These are phyloP conservation scores for Comarum palustre DNA, from an alignment of 306 rosid genomes.

Conservation along the genomic window DNA sequence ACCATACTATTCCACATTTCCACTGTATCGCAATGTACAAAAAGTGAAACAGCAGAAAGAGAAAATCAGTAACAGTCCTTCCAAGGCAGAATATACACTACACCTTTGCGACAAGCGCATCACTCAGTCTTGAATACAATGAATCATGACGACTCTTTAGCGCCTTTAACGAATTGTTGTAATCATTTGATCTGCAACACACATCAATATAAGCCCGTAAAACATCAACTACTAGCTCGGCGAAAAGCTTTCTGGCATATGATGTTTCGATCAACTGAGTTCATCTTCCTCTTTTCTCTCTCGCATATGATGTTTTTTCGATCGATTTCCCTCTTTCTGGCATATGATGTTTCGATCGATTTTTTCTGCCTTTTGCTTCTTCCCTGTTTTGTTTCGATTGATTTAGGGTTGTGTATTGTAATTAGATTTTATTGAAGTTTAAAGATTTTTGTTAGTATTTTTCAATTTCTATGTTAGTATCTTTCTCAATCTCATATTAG, in stretches of 20 bases:
- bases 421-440: too few relatives aligned
- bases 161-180: constrained; percentile 46
- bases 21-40: not conserved
- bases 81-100: constrained; percentile 27
- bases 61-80: not conserved
- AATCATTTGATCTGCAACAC: constrained; percentile 56
- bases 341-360: too few relatives aligned
- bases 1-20: not conserved
- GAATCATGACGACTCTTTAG: constrained; percentile 67
- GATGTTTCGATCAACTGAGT: too few relatives aligned
- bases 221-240: not conserved
- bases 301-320: too few relatives aligned
- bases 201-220: not conserved
- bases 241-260: not conserved
- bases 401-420: too few relatives aligned
- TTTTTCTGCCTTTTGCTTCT: too few relatives aligned
- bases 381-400: too few relatives aligned
- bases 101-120: constrained; percentile 81
- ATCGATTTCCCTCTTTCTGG: too few relatives aligned
- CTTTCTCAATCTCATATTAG: too few relatives aligned
- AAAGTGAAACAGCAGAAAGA: not conserved
- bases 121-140: constrained; percentile 60
- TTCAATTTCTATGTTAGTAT: too few relatives aligned
- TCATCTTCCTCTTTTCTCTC: too few relatives aligned
- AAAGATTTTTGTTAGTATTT: too few relatives aligned